Evolutionary conservation across 2,329 filamentous ascomycete genomes (phyloP).

Genomic region (Trichoderma sp.): DNA sequence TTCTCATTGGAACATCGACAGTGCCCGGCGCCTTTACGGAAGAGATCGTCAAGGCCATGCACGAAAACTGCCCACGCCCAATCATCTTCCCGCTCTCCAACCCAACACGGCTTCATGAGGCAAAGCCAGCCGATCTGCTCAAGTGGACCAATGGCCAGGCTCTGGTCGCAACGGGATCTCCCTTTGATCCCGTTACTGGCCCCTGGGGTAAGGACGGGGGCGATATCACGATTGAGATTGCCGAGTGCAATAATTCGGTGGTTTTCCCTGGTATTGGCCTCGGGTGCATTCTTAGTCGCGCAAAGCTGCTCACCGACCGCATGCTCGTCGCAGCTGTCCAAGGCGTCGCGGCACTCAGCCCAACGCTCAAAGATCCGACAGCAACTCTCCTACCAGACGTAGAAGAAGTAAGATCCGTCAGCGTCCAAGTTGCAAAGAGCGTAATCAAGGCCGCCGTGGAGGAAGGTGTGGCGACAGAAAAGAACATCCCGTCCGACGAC

Average conservation of each 20-base stretch:
- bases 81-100: conserved; percentile 81
- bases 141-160: conserved; percentile 76
- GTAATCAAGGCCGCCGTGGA: conserved; percentile 70
- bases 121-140: conserved; percentile 70
- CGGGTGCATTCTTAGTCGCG: conserved; percentile 68
- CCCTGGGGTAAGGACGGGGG: conserved; percentile 49
- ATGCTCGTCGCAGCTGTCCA: conserved; percentile 81
- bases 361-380: conserved; percentile 61
- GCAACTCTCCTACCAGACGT: conserved; percentile 75
- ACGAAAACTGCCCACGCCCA: conserved; percentile 67
- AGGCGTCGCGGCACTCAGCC: conserved; percentile 68
- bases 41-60: conserved; percentile 72
- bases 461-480: conserved; percentile 64
- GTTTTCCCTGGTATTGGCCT: conserved; percentile 85
- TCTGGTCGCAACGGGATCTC: conserved; percentile 78
- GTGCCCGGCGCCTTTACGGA: conserved; percentile 73
- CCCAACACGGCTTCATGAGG: conserved; percentile 80
- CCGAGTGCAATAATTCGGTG: conserved; percentile 86
- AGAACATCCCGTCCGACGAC: conserved; percentile 59
- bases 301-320: conserved; percentile 64
- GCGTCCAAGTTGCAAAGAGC: conserved; percentile 70
- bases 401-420: conserved; percentile 68
- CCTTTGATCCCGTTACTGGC: conserved; percentile 70
- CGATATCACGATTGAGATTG: conserved; percentile 49
- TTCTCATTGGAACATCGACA: conserved; percentile 82